These are phyloP conservation scores for Leucocoprinus birnbaumii DNA, from an alignment of 768 basidiomycete genomes.

Conservation along the genomic window DNA sequence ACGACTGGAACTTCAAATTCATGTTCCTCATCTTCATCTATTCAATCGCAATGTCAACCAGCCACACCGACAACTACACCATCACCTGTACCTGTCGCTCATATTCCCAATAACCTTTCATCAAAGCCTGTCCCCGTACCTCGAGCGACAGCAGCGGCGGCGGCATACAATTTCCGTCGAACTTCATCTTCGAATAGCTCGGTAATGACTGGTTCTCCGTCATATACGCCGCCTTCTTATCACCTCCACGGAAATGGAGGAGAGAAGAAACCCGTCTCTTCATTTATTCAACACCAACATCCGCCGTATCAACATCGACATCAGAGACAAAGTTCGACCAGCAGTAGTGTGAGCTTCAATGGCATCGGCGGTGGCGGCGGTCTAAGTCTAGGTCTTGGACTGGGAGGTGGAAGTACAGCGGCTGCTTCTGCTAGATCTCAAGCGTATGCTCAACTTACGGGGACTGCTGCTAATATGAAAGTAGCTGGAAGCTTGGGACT, in stretches of 20 bases:
- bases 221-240: constrained; percentile 1
- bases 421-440: constrained; percentile 8
- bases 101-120: neutral
- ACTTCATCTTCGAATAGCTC: constrained; percentile 7
- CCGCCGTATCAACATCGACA: neutral
- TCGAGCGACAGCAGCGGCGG: neutral
- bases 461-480: neutral
- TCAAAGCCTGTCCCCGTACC: neutral
- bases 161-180: constrained; percentile 2
- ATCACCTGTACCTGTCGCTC: neutral
- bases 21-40: neutral
- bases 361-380: neutral
- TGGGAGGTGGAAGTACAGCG: constrained; percentile 1
- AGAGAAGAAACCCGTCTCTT: neutral
- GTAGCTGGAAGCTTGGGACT: neutral
- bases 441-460: constrained; percentile 11
- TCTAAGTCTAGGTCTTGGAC: no score
- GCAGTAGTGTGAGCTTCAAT: constrained; percentile 2
- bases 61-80: constrained; percentile 7
- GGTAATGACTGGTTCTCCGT: neutral
- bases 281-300: neutral
- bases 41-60: constrained; percentile 5
- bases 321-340: constrained; percentile 6
- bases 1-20: constrained; percentile 8
- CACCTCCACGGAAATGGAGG: constrained; percentile 6